Evolutionary conservation across 306 rosid species (phyloP).

Genomic region (Fagus sylvatica): DNA sequence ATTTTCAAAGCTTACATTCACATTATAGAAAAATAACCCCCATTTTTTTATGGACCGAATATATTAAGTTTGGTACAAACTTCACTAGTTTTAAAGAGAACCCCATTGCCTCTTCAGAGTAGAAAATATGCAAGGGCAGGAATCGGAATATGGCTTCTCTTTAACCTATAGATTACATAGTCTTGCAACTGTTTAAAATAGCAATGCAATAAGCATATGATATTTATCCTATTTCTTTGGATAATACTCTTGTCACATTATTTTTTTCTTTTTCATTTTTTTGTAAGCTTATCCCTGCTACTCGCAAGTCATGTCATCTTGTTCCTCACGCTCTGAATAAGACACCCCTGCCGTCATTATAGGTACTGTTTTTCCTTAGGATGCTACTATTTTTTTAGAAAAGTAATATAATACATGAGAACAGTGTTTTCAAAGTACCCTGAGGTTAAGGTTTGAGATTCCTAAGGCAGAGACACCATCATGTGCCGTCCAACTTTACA

Average conservation of each 20-base stretch:
- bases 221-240: too few relatives aligned
- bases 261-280: too few relatives aligned
- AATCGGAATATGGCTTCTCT: background rate
- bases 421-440: conserved; percentile 21
- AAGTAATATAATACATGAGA: conserved; percentile 23
- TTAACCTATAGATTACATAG: background rate
- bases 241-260: too few relatives aligned
- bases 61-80: too few relatives aligned
- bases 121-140: background rate
- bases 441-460: conserved; percentile 33
- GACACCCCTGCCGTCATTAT: conserved; percentile 3
- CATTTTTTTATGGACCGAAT: too few relatives aligned
- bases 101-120: background rate
- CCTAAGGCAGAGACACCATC: conserved; percentile 42
- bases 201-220: background rate
- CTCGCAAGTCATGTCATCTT: background rate
- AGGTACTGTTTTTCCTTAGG: conserved; percentile 15
- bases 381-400: background rate
- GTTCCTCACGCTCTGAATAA: background rate
- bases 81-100: too few relatives aligned
- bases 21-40: background rate
- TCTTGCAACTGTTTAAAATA: background rate
- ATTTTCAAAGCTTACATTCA: background rate
- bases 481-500: conserved; percentile 35
- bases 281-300: background rate